Percentiles rank a stretch among this genome's conserved stretches.
These are phyloP conservation scores for Suaeda aralocaspica DNA, from an alignment of 148 eudicot genomes.

Conservation along the genomic window DNA sequence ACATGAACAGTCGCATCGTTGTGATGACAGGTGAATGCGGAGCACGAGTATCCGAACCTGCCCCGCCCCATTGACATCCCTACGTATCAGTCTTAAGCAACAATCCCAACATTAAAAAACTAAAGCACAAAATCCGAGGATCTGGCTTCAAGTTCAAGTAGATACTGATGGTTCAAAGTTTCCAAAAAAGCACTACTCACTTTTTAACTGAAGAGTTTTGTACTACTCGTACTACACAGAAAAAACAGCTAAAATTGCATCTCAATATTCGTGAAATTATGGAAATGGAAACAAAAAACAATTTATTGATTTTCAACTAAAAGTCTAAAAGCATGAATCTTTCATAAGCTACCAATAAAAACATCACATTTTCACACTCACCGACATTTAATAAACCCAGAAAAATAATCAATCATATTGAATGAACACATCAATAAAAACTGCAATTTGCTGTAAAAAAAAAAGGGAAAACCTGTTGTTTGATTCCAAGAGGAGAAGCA, in stretches of 20 bases:
- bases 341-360: neutral
- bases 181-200: neutral
- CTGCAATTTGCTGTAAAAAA: neutral
- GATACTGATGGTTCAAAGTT: neutral
- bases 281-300: neutral
- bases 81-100: neutral
- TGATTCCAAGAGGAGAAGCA: slow-evolving; percentile 77
- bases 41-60: no score
- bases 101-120: neutral
- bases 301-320: no score
- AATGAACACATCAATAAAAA: neutral
- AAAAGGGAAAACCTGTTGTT: slow-evolving; percentile 62
- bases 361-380: neutral
- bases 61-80: no score
- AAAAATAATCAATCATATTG: neutral
- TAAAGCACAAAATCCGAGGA: no score
- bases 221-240: neutral
- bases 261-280: neutral
- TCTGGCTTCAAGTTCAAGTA: no score
- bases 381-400: slow-evolving; percentile 12
- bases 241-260: slow-evolving; percentile 2
- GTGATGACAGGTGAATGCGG: no score
- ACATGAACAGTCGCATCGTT: neutral
- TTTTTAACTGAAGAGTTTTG: neutral
- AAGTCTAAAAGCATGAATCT: neutral